These are phyloP conservation scores for Teunomyces stri DNA, from an alignment of 805 yeast species.

Conservation along the genomic window DNA sequence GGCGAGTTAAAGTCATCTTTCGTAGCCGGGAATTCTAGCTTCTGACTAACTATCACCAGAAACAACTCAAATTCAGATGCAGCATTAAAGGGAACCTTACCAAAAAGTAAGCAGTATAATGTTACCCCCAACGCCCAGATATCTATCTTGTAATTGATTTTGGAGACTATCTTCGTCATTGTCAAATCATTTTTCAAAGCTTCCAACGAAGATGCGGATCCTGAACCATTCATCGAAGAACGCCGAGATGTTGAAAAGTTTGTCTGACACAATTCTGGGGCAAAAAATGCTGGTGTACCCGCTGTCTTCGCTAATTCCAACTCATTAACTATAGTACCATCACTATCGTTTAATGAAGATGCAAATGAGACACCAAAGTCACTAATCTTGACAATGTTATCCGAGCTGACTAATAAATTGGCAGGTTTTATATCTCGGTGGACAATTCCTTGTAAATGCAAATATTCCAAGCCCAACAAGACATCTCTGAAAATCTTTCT, in stretches of 20 bases:
- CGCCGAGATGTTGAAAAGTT: constrained; percentile 30
- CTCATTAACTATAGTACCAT: constrained; percentile 47
- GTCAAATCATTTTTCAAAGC: constrained; percentile 19
- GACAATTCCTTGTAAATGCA: constrained; percentile 86
- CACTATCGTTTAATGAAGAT: constrained; percentile 38
- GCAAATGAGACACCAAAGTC: constrained; percentile 96
- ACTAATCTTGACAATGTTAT: constrained; percentile 82
- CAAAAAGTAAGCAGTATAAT: constrained; percentile 81
- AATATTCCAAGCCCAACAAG: constrained; percentile 80
- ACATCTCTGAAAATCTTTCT: constrained; percentile 79
- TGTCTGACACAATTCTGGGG: constrained; percentile 76
- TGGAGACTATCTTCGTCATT: constrained; percentile 33
- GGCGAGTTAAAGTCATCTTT: constrained; percentile 37
- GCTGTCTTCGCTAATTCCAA: constrained; percentile 91
- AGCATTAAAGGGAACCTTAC: constrained; percentile 85
- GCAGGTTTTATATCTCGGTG: constrained; percentile 98
- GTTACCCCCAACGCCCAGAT: constrained; percentile 98
- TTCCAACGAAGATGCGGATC: constrained; percentile 22
- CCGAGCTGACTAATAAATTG: constrained; percentile 67
- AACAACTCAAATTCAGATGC: constrained; percentile 84
- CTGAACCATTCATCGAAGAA: constrained; percentile 7
- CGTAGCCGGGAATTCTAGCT: constrained; percentile 54
- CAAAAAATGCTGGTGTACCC: constrained; percentile 96
- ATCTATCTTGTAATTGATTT: constrained; percentile 80
- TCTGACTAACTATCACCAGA: constrained; percentile 69